Percentiles rank a stretch among this genome's conserved stretches.
Conservation (phyloP, 495 filamentous ascomycete species). For the Clohesyomyces aquaticus region DNA sequence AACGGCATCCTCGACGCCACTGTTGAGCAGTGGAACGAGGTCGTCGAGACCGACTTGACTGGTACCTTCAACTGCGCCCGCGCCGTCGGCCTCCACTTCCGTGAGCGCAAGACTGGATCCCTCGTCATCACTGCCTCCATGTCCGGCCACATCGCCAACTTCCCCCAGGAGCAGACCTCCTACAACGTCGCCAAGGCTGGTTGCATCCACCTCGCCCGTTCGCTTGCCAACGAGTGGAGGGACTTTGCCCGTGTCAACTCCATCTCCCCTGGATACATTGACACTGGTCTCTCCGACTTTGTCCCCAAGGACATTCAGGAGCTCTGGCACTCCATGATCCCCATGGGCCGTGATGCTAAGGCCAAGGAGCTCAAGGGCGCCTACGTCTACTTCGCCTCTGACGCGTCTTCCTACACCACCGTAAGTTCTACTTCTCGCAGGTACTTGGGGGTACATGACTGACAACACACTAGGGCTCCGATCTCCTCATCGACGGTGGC, state of each 20-base stretch:
- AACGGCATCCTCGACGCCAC: conserved; percentile 65
- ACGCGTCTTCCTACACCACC: conserved; percentile 83
- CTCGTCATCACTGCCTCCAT: conserved; percentile 82
- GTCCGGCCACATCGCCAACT: conserved; percentile 84
- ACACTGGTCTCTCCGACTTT: conserved; percentile 79
- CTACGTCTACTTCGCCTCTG: conserved; percentile 83
- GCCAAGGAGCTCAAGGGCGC: conserved; percentile 83
- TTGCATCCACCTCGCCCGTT: conserved; percentile 77
- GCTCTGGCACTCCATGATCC: conserved; percentile 78
- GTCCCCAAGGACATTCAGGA: conserved; percentile 70
- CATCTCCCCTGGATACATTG: conserved; percentile 85
- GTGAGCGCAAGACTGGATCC: conserved; percentile 69
- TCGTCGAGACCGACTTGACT: conserved; percentile 78
- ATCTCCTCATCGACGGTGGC: conserved; percentile 75
- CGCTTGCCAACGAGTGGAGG: conserved; percentile 84
- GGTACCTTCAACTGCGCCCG: conserved; percentile 82
- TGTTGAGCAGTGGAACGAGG: conserved; percentile 68
- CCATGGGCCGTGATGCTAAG: conserved; percentile 79
- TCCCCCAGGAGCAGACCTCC: conserved; percentile 81
- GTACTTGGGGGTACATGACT: neutral
- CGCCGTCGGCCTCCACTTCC: conserved; percentile 71
- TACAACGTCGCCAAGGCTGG: conserved; percentile 91
- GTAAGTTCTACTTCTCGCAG: conserved; percentile 41
- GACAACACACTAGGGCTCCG: conserved; percentile 50
- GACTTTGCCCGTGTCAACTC: conserved; percentile 82